A percentile compares a stretch with the other conserved stretches of the same genome.
phyloP scores from a whole-genome alignment of 768 basidiomycete species.

The Boletus reticuloceps region DNA sequence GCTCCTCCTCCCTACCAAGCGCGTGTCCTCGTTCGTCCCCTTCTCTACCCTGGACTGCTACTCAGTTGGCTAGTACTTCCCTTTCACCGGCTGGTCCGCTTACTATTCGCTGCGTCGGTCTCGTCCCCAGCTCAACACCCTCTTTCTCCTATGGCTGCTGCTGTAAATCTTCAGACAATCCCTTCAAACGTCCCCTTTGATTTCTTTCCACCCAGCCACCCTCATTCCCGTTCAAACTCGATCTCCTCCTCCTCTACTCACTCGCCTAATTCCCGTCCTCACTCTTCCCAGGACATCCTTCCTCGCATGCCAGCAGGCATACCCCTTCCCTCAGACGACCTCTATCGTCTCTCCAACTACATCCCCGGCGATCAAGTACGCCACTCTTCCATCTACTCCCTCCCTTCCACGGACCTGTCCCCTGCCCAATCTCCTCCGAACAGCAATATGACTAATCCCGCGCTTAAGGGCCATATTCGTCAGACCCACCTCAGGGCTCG shows the following conservation, averaged over 20 bases:
- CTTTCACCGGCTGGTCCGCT: slow-evolving; percentile 57
- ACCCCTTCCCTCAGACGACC: slow-evolving; percentile 59
- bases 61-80: slow-evolving; percentile 11
- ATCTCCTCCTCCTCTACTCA: slow-evolving; percentile 74
- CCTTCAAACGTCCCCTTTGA: slow-evolving; percentile 66
- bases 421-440: slow-evolving; percentile 70
- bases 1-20: slow-evolving; percentile 2
- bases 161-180: slow-evolving; percentile 74
- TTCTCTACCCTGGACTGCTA: slow-evolving; percentile 22
- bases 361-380: slow-evolving; percentile 44
- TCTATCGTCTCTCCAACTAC: slow-evolving; percentile 63
- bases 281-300: slow-evolving; percentile 69
- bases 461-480: slow-evolving; percentile 74
- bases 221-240: slow-evolving; percentile 76
- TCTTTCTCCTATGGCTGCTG: slow-evolving; percentile 62
- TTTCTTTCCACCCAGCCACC: slow-evolving; percentile 47
- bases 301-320: slow-evolving; percentile 51
- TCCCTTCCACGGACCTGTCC: slow-evolving; percentile 40
- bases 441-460: slow-evolving; percentile 69
- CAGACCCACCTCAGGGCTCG: slow-evolving; percentile 77
- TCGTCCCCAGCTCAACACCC: slow-evolving; percentile 34
- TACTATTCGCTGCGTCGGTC: slow-evolving; percentile 29
- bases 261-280: slow-evolving; percentile 71
- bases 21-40: slow-evolving; percentile 16
- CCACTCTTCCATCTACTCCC: slow-evolving; percentile 44